A percentile compares a stretch with the other conserved stretches of the same genome.
phyloP scores from a whole-genome alignment of 106 monocot genomes.

The Dioscorea dumetorum region DNA sequence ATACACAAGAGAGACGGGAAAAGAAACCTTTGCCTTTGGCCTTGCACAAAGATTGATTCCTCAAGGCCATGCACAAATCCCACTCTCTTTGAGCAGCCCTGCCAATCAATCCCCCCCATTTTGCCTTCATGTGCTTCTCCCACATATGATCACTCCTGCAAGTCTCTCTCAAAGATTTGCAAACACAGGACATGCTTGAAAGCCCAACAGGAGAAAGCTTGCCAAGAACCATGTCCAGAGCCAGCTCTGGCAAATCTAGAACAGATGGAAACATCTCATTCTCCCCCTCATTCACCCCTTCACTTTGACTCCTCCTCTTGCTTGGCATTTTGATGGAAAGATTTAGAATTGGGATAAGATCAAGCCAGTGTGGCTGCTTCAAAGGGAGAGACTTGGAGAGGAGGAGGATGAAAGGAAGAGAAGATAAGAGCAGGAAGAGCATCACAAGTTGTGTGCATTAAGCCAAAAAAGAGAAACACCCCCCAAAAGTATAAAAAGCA shows the following conservation, averaged over 20 bases:
- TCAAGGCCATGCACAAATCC: conserved; percentile 29
- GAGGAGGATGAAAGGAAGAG: conserved; percentile 43
- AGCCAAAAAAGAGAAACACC: too few species aligned
- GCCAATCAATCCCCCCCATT: conserved; percentile 68
- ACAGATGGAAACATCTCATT: conserved; percentile 24
- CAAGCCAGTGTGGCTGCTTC: conserved; percentile 6
- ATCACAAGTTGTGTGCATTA: conserved; percentile 9
- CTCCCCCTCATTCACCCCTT: conserved; percentile 8
- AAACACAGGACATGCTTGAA: conserved; percentile 55
- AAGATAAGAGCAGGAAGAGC: conserved; percentile 60
- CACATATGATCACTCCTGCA: conserved; percentile 64
- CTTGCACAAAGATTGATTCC: neutral
- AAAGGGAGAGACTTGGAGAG: conserved; percentile 22
- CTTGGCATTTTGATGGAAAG: conserved; percentile 11
- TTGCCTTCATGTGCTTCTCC: conserved; percentile 68
- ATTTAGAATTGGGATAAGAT: neutral
- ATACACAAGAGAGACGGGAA: conserved; percentile 30
- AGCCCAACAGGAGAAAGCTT: conserved; percentile 52
- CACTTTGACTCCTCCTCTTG: conserved; percentile 10
- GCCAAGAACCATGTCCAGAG: conserved; percentile 61
- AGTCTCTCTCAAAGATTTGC: conserved; percentile 42
- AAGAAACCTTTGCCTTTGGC: conserved; percentile 18
- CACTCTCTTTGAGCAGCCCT: conserved; percentile 35
- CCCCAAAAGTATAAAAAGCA: too few species aligned
- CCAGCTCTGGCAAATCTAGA: conserved; percentile 80